Percentiles rank a stretch among this genome's conserved stretches.
Evolutionary conservation across 2,329 filamentous ascomycete genomes (phyloP).

Genomic region (Monilinia aucupariae): DNA sequence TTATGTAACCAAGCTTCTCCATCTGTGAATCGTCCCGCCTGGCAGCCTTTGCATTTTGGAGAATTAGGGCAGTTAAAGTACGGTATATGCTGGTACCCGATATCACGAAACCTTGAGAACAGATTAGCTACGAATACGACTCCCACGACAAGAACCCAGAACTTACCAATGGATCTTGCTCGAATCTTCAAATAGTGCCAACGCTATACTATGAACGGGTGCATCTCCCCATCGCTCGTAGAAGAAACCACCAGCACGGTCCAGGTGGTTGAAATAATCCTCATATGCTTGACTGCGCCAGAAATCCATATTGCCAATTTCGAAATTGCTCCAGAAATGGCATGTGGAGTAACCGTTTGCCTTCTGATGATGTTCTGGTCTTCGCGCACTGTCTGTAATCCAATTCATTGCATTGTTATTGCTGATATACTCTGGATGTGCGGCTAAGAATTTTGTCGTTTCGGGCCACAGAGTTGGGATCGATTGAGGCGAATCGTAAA

Average conservation of each 20-base stretch:
- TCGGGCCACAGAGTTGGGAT: conserved; percentile 93
- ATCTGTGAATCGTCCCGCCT: conserved; percentile 81
- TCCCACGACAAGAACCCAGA: background rate
- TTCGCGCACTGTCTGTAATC: conserved; percentile 70
- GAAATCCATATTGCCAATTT: conserved; percentile 88
- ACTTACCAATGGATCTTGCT: conserved; percentile 86
- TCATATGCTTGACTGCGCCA: conserved; percentile 88
- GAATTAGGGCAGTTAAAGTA: conserved; percentile 99
- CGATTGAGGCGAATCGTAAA: conserved; percentile 86
- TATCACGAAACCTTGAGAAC: conserved; percentile 82
- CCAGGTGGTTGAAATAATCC: conserved; percentile 93
- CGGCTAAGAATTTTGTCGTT: conserved; percentile 80
- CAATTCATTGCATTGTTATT: conserved; percentile 82
- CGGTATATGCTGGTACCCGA: conserved; percentile 96
- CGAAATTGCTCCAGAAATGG: conserved; percentile 99
- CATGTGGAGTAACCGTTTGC: conserved; percentile 96
- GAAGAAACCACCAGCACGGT: conserved; percentile 92
- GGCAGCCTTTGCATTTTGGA: conserved; percentile 83
- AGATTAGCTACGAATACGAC: conserved; percentile 9
- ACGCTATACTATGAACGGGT: conserved; percentile 88
- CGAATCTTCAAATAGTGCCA: conserved; percentile 87
- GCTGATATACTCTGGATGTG: conserved; percentile 75
- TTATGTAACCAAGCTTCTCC: conserved; percentile 78
- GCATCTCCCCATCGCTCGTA: conserved; percentile 99
- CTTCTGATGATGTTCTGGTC: conserved; percentile 72